phyloP scores from a whole-genome alignment of 352 stramenopile genomes.

The Phytophthora pinifolia region DNA sequence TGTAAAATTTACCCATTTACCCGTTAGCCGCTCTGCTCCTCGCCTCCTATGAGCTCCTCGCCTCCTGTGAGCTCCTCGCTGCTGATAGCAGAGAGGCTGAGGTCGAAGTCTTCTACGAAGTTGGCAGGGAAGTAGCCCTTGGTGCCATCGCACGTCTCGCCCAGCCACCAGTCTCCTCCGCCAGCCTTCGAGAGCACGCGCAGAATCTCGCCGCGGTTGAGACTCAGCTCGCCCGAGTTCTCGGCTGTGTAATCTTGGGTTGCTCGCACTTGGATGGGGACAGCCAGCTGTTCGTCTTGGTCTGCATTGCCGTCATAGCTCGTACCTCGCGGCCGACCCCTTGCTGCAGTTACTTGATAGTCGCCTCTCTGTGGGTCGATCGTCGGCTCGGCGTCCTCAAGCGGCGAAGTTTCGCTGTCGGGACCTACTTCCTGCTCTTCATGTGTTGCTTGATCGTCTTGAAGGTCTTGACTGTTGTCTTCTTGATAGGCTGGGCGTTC shows the following conservation, averaged over 20 bases:
- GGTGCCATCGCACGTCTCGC: conserved; percentile 60
- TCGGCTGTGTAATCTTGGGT: conserved; percentile 14
- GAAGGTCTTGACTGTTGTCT: background rate
- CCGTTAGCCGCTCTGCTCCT: conserved; percentile 3
- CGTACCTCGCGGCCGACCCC: background rate
- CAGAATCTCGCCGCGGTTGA: conserved; percentile 53
- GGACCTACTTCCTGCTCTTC: background rate
- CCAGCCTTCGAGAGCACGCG: conserved; percentile 49
- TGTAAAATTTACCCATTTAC: too few relatives aligned
- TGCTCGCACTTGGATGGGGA: conserved; percentile 5
- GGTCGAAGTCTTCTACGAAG: conserved; percentile 39
- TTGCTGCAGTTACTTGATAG: conserved; percentile 1
- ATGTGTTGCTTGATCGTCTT: background rate
- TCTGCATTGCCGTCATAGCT: conserved; percentile 1
- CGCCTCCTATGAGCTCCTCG: conserved; percentile 3
- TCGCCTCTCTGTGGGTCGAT: background rate
- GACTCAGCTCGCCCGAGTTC: conserved; percentile 52
- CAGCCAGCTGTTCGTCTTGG: background rate
- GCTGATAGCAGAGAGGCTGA: background rate
- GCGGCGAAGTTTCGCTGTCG: background rate
- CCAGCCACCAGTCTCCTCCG: conserved; percentile 59
- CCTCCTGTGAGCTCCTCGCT: conserved; percentile 2
- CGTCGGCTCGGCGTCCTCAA: background rate
- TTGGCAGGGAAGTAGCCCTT: conserved; percentile 59
- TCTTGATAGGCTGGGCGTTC: conserved; percentile 24